Conservation (phyloP, 139 green algal species). For the Penium margaritaceum region DNA sequence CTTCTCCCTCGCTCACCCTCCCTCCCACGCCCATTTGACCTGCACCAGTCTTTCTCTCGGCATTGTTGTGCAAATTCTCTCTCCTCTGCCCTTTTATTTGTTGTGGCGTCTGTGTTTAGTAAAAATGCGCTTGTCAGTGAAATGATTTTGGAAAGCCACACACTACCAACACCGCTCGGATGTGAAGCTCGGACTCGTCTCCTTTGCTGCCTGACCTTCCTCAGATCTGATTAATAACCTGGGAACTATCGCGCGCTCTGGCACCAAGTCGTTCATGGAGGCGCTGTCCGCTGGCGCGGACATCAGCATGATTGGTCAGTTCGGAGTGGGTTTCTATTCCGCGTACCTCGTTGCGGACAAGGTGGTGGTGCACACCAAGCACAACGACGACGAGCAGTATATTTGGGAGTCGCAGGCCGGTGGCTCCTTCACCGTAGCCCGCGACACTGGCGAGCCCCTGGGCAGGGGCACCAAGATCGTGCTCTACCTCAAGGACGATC, state of each 20-base stretch:
- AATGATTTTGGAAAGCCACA: too few species aligned
- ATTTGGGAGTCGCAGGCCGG: constrained; percentile 95
- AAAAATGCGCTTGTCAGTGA: too few species aligned
- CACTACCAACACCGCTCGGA: too few species aligned
- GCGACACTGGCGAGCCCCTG: constrained; percentile 61
- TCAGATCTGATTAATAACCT: constrained; percentile 97
- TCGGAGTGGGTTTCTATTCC: constrained; percentile 99
- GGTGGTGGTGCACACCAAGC: constrained; percentile 74
- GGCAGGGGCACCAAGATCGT: constrained; percentile 92
- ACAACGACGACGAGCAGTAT: constrained; percentile 99
- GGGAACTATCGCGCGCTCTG: constrained; percentile 95
- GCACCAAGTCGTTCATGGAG: constrained; percentile 99
- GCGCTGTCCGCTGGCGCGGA: constrained; percentile 93
- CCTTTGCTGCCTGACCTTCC: too few species aligned
- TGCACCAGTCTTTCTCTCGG: too few species aligned
- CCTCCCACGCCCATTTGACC: too few species aligned
- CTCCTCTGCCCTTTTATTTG: too few species aligned
- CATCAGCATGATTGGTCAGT: constrained; percentile 99
- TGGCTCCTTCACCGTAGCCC: constrained; percentile 95
- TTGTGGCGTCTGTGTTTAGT: too few species aligned
- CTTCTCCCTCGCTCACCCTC: too few species aligned
- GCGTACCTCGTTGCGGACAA: constrained; percentile 96
- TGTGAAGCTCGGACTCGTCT: too few species aligned
- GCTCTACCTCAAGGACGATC: constrained; percentile 81
- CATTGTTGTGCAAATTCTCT: too few species aligned